Base-by-base conservation (phyloP, 768 basidiomycete genomes). In the Pulveroboletus sp. region DNA sequence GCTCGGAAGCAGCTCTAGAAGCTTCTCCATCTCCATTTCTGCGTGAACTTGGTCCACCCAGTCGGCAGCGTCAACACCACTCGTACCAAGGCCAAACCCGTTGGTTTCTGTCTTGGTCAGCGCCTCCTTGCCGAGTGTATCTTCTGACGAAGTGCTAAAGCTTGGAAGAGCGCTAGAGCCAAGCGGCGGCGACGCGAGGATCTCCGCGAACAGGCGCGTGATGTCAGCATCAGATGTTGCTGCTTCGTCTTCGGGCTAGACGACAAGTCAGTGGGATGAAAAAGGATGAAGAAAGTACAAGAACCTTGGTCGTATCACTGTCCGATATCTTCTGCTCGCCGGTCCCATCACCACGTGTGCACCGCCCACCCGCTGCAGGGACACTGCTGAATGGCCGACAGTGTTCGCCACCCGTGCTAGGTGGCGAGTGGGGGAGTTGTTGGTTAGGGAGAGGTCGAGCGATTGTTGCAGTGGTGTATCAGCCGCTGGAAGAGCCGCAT, bases 331-430 rank as follows among this genome's bases (percentile, higher is more conserved):
- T 43, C 35, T 49, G 36, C 60, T 65, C 60, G 19, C 37, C 45
- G 40, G 52, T 56, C 57, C 39, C 56, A 49, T 67, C 52, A 64
- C 51, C 61, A 65, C 59, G 57, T 61, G 63, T 59, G 46, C 63
- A 63, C 67, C 49, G 72, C 72, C 84, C 87, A 88, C 90, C 90
- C 90, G 90, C 90, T 93, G 90, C 90, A 84, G 87, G 90, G 90
- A 76, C 84, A 81, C 76, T 76, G 77, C 71, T 61, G 77, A 64
- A 70, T 65, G 58, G 54, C 56, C 68, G 56, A 60, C 77, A 75
- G 78, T 79, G 82, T 78, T 84, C 90, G 80, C 90, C 90, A 93
- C 86, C 90, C 90, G 90, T 93, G 90, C 90, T 86, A 87, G 85
- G 85, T 93, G 90, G 90, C 90, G 83, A 93, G 90, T 87, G 84